phyloP scores from a whole-genome alignment of 1,139 yeast genomes.

The Wickerhamomyces sp. region DNA sequence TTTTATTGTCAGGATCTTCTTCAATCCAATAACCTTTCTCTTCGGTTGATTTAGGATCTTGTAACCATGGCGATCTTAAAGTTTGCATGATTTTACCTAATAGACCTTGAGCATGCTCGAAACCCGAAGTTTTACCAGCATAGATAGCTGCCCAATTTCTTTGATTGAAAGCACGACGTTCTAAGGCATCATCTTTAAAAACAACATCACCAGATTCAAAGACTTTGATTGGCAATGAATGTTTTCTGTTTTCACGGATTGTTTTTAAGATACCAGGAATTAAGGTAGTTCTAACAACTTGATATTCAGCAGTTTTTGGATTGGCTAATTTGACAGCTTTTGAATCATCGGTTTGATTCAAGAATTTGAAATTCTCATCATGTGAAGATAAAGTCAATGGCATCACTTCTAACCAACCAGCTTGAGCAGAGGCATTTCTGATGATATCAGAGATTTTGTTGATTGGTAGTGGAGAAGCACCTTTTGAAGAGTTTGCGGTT shows the following conservation, averaged over 20 bases:
- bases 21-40: slow-evolving; percentile 85
- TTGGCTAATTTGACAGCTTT: slow-evolving; percentile 87
- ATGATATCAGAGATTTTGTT: slow-evolving; percentile 89
- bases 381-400: slow-evolving; percentile 95
- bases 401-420: slow-evolving; percentile 95
- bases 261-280: slow-evolving; percentile 95
- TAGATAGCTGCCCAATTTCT: slow-evolving; percentile 93
- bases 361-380: slow-evolving; percentile 89
- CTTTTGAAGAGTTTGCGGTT: slow-evolving; percentile 67
- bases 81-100: slow-evolving; percentile 96
- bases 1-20: slow-evolving; percentile 59
- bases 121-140: slow-evolving; percentile 94
- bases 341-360: slow-evolving; percentile 72
- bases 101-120: slow-evolving; percentile 91
- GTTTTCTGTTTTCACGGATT: slow-evolving; percentile 93
- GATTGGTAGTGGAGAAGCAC: slow-evolving; percentile 82
- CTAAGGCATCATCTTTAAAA: slow-evolving; percentile 71
- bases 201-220: slow-evolving; percentile 96
- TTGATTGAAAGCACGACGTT: slow-evolving; percentile 88
- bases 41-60: slow-evolving; percentile 41
- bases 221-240: slow-evolving; percentile 88
- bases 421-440: slow-evolving; percentile 87
- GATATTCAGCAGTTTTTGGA: slow-evolving; percentile 95
- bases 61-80: slow-evolving; percentile 83
- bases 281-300: slow-evolving; percentile 93